Evolutionary conservation across 2,329 filamentous ascomycete species (phyloP).

Genomic region (Annulohypoxylon truncatum): DNA sequence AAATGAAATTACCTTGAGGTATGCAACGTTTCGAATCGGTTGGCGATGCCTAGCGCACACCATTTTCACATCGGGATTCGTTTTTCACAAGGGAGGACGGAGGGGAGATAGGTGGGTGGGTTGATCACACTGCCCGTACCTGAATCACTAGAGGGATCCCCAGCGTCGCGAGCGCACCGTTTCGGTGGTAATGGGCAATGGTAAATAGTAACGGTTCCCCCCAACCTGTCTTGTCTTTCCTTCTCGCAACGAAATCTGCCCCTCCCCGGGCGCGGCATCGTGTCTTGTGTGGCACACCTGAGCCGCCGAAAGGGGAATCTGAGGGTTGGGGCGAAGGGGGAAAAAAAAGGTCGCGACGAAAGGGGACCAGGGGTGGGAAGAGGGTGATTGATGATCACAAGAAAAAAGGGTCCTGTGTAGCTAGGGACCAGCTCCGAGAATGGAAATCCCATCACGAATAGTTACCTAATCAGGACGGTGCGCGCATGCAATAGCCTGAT

Average conservation of each 20-base stretch:
- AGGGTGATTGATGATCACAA: conserved; percentile 16
- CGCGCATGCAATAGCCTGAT: conserved; percentile 20
- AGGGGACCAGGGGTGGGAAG: conserved; percentile 5
- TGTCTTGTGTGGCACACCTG: conserved; percentile 41
- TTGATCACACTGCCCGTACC: conserved; percentile 38
- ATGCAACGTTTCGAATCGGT: conserved; percentile 36
- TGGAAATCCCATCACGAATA: conserved; percentile 30
- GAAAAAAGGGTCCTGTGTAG: conserved; percentile 6
- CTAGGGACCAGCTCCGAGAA: conserved; percentile 29
- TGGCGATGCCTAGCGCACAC: conserved; percentile 8
- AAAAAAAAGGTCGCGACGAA: conserved; percentile 25
- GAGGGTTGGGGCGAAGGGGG: conserved; percentile 8
- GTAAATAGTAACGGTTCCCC: conserved; percentile 26
- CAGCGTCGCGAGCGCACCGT: neutral
- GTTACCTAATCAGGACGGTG: conserved; percentile 33
- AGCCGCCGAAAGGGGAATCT: conserved; percentile 31
- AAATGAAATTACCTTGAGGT: conserved; percentile 12
- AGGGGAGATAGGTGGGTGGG: conserved; percentile 4
- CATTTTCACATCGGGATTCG: conserved; percentile 13
- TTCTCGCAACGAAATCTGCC: neutral
- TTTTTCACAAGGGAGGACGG: conserved; percentile 30
- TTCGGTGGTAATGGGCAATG: conserved; percentile 20
- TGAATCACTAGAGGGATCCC: conserved; percentile 37
- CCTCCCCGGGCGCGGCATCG: conserved; percentile 24
- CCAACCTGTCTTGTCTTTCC: neutral